phyloP scores from a whole-genome alignment of 2,329 filamentous ascomycete species.

The Sporothrix brasiliensis region DNA sequence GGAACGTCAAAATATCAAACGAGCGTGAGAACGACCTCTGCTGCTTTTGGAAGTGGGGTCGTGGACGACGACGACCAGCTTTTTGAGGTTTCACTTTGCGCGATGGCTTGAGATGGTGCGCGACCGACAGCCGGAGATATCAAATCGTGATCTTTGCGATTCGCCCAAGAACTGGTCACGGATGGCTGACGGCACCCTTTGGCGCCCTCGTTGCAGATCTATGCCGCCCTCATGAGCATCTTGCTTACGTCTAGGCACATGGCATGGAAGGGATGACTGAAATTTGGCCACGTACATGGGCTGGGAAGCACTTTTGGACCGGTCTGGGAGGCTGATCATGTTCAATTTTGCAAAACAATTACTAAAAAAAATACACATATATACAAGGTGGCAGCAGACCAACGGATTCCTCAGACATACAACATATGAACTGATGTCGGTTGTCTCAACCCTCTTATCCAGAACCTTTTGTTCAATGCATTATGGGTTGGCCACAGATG shows the following conservation, averaged over 20 bases:
- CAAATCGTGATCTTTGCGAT: background rate
- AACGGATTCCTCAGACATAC: background rate
- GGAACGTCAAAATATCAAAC: background rate
- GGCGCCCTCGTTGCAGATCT: background rate
- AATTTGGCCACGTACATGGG: background rate
- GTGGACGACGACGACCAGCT: background rate
- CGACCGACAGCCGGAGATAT: background rate
- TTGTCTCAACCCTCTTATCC: background rate
- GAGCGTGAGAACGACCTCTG: background rate
- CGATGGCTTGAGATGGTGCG: background rate
- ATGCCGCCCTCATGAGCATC: too few relatives aligned
- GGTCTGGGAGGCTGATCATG: background rate
- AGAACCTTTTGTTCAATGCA: background rate
- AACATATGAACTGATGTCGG: background rate
- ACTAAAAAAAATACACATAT: conserved; percentile 15
- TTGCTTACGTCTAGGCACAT: background rate
- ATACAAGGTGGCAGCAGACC: conserved; percentile 12
- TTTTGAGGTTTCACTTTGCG: background rate
- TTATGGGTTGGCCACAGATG: background rate
- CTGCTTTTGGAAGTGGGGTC: background rate
- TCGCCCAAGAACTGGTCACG: background rate
- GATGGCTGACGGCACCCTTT: background rate
- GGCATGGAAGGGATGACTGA: background rate
- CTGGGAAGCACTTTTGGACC: background rate
- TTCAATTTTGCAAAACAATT: conserved; percentile 14